A percentile compares a stretch with the other conserved stretches of the same genome.
These are phyloP conservation scores for Saprolegnia parasitica DNA, from an alignment of 352 stramenopile genomes.

Conservation along the genomic window DNA sequence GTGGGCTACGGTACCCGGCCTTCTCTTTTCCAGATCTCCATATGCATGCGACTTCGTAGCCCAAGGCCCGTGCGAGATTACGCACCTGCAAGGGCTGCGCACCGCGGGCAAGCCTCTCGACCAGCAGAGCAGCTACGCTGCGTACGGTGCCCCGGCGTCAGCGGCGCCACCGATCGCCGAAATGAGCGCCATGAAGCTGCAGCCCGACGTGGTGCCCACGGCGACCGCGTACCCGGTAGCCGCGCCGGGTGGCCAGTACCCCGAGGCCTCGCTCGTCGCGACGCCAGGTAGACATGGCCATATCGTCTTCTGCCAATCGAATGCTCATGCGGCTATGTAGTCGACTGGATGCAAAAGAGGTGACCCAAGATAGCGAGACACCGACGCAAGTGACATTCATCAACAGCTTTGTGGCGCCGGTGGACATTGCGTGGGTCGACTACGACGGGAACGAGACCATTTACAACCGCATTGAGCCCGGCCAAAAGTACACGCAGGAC, in stretches of 20 bases:
- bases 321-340: neutral
- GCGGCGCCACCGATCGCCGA: neutral
- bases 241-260: neutral
- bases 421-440: slow-evolving; percentile 23
- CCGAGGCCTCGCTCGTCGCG: neutral
- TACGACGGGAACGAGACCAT: slow-evolving; percentile 20
- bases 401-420: slow-evolving; percentile 18
- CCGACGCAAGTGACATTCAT: slow-evolving; percentile 23
- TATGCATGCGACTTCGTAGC: neutral
- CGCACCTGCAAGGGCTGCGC: slow-evolving; percentile 13
- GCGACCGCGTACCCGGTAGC: neutral
- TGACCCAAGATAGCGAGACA: slow-evolving; percentile 10
- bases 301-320: neutral
- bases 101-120: neutral
- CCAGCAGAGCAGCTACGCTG: neutral
- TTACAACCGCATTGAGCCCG: slow-evolving; percentile 20
- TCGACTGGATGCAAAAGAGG: slow-evolving; percentile 23
- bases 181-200: neutral
- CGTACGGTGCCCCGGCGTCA: neutral
- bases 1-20: neutral
- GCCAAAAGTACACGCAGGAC: slow-evolving; percentile 17
- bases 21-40: neutral
- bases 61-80: slow-evolving; percentile 17
- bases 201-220: neutral
- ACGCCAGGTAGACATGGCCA: neutral